Evolutionary conservation across 2,329 filamentous ascomycete species (phyloP).

Genomic region (Plenodomus lindquistii): DNA sequence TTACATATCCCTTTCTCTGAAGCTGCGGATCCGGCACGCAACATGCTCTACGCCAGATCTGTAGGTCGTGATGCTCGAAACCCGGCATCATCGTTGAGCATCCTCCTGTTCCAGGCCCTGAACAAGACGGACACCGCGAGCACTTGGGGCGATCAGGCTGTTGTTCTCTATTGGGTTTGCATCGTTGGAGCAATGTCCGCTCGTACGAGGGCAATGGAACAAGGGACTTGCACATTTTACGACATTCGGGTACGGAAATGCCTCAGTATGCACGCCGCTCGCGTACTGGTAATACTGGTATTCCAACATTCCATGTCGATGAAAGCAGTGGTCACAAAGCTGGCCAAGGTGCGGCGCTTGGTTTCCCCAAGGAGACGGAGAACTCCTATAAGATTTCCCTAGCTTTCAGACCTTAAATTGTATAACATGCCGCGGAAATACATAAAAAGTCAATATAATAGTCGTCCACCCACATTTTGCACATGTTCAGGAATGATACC

Average conservation of each 20-base stretch:
- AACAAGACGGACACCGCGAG: constrained; percentile 26
- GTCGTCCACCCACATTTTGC: too few species aligned
- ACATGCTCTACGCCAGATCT: constrained; percentile 9
- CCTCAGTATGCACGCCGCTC: constrained; percentile 33
- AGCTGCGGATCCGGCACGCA: constrained; percentile 24
- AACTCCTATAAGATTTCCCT: background rate
- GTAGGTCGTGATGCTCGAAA: background rate
- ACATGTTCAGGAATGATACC: too few species aligned
- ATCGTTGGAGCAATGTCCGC: constrained; percentile 37
- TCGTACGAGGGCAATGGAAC: constrained; percentile 13
- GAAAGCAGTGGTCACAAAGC: constrained; percentile 7
- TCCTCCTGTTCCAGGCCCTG: constrained; percentile 28
- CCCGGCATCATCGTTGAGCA: constrained; percentile 7
- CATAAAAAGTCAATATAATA: too few species aligned
- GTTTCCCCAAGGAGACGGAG: background rate
- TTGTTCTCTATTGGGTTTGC: constrained; percentile 41
- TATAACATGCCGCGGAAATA: too few species aligned
- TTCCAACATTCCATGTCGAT: constrained; percentile 31
- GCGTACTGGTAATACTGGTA: constrained; percentile 29
- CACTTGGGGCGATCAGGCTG: constrained; percentile 39
- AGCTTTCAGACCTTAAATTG: too few species aligned
- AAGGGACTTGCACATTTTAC: constrained; percentile 13
- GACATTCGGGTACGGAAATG: constrained; percentile 28
- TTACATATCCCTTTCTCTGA: constrained; percentile 31
- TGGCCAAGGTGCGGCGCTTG: constrained; percentile 32